Conservation (phyloP, 2,329 filamentous ascomycete genomes). For the Fusarium udum region DNA sequence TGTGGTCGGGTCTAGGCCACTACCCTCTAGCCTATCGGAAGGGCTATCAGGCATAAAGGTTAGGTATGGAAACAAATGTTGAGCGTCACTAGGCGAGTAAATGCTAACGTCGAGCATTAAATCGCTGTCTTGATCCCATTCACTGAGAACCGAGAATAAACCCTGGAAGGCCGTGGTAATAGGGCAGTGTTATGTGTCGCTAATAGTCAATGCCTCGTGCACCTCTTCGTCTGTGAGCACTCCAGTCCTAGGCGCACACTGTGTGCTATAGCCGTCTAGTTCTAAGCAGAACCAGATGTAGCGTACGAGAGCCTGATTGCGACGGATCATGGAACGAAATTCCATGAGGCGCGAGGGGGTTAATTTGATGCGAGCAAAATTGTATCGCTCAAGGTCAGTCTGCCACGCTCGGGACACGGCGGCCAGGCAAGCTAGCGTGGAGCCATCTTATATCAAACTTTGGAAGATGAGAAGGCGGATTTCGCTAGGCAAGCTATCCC, state of each 20-base stretch:
- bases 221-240: background rate
- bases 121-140: conserved; percentile 42
- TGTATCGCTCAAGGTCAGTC: background rate
- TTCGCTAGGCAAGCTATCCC: background rate
- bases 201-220: background rate
- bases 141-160: conserved; percentile 45
- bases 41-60: background rate
- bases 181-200: background rate
- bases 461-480: background rate
- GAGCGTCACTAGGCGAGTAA: conserved; percentile 46
- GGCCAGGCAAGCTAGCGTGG: background rate
- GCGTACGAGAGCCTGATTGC: background rate
- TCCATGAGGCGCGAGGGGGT: background rate
- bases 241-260: background rate
- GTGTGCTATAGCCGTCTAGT: background rate
- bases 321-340: background rate
- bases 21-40: background rate
- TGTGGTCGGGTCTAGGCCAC: background rate
- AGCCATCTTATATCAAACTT: background rate
- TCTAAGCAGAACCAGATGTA: background rate
- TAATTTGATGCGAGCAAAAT: background rate
- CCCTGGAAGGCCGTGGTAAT: conserved; percentile 52
- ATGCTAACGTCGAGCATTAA: conserved; percentile 48
- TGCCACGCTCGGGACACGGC: background rate
- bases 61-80: background rate